Percentiles rank a stretch among this genome's conserved stretches.
Conservation (phyloP, 306 rosid species). For the Prosopis cineraria region DNA sequence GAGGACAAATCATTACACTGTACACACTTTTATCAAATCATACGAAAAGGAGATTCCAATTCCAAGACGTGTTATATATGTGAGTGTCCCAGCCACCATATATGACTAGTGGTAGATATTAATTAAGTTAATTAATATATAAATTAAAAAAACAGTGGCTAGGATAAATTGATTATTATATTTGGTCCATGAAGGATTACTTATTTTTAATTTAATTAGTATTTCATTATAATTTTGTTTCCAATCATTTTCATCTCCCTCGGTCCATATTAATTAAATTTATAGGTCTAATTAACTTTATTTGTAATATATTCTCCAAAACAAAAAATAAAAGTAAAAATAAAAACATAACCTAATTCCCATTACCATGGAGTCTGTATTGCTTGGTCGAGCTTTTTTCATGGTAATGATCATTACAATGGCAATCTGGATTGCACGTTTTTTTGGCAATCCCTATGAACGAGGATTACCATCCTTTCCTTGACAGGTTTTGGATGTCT, state of each 20-base stretch:
- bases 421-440: too few species aligned
- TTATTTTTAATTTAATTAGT: not conserved
- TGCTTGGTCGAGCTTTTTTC: too few species aligned
- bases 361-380: too few species aligned
- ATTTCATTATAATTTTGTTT: not conserved
- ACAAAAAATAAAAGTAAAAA: too few species aligned
- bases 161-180: not conserved
- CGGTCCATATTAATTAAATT: not conserved
- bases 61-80: not conserved
- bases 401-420: too few species aligned
- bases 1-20: not conserved
- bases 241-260: not conserved
- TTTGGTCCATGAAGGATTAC: not conserved
- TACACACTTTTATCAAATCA: conserved; percentile 14
- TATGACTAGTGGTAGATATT: not conserved
- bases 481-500: too few species aligned
- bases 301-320: not conserved
- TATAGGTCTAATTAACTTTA: not conserved
- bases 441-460: too few species aligned
- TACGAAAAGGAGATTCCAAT: not conserved
- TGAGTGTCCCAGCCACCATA: too few species aligned
- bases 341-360: too few species aligned
- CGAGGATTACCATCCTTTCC: too few species aligned
- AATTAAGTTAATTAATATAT: not conserved
- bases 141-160: not conserved